Evolutionary conservation across 148 eudicot species (phyloP), one percentile per base, ranked within the genome.

Genomic region (Talinum fruticosum): DNA sequence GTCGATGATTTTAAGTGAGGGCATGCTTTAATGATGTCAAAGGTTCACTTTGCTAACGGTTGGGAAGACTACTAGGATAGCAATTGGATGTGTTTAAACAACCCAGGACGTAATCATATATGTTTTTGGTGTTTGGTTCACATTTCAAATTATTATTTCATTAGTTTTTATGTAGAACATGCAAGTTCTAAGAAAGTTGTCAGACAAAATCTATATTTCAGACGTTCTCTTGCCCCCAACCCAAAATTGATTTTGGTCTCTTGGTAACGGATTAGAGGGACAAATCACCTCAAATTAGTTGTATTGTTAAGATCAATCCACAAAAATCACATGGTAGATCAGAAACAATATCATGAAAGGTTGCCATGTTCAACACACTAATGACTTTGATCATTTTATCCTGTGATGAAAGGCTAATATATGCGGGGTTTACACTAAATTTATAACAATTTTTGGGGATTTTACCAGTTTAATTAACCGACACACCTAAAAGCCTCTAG

Each of bases 1-100:
- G 44, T 75, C 62, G 32, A 37, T 51, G 33, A 32, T 34, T 33
- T 73, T 26, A 64, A 19, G 70, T 61, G 73, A 38, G 28, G 70
- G 54, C 47, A 57, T 76, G 79, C 79, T 80, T 75, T 26, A 61
- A 53, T 71, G 71, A 53, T 67, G 47, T n/a, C 64, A 59, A 61
- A 59, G 79, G 59, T 49, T 23, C 64, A n/a, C 12, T 59, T 59
- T 23, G 28, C 12, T 24, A 0, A 54, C 26, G 10, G 14, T 59
- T 59, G 28, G 62, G 64, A 59, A 59, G 29, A 59, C 64, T 24
- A 59, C 6, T 59, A 59, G 64, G 64, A 5, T 59, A 51, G 28
- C 66, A 69, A 37, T 26, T 53, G 79, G 54, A 37, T 8, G 51
- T 69, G 73, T n/a, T n/a, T 13, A 69, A 38, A 32, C 71, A n/a